Conservation (phyloP, 495 filamentous ascomycete species). For the Neurospora sp. region DNA sequence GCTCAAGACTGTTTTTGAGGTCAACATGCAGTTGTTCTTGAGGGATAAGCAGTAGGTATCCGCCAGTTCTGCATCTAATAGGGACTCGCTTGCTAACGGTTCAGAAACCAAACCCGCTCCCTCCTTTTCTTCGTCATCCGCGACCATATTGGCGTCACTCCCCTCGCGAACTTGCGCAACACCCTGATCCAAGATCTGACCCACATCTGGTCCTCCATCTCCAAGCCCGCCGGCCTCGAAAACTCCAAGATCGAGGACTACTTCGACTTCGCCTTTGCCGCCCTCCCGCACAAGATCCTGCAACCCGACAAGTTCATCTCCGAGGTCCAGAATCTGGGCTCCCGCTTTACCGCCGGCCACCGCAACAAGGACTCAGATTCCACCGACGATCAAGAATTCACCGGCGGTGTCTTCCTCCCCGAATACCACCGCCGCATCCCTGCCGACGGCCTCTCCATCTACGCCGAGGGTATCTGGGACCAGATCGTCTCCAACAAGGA, state of each 20-base stretch:
- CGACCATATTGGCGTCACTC: conserved; percentile 87
- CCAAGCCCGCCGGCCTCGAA: conserved; percentile 82
- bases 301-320: conserved; percentile 85
- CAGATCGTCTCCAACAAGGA: conserved; percentile 99
- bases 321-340: conserved; percentile 69
- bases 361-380: conserved; percentile 23
- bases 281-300: conserved; percentile 90
- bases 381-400: conserved; percentile 60
- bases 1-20: conserved; percentile 96
- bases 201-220: conserved; percentile 82
- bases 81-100: conserved; percentile 14
- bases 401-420: conserved; percentile 75
- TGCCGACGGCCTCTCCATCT: conserved; percentile 86
- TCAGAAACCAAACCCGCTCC: conserved; percentile 76
- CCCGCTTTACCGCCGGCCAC: conserved; percentile 72
- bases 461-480: conserved; percentile 91
- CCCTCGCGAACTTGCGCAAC: conserved; percentile 74
- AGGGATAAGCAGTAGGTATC: conserved; percentile 76
- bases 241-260: conserved; percentile 87
- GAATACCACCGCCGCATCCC: conserved; percentile 95
- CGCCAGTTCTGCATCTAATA: neutral
- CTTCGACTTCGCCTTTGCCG: conserved; percentile 95
- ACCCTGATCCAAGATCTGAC: conserved; percentile 85
- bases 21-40: conserved; percentile 90
- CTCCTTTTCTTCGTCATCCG: conserved; percentile 98